These are phyloP conservation scores for Alternaria alternata DNA, from an alignment of 2,329 filamentous ascomycete genomes.

Conservation along the genomic window DNA sequence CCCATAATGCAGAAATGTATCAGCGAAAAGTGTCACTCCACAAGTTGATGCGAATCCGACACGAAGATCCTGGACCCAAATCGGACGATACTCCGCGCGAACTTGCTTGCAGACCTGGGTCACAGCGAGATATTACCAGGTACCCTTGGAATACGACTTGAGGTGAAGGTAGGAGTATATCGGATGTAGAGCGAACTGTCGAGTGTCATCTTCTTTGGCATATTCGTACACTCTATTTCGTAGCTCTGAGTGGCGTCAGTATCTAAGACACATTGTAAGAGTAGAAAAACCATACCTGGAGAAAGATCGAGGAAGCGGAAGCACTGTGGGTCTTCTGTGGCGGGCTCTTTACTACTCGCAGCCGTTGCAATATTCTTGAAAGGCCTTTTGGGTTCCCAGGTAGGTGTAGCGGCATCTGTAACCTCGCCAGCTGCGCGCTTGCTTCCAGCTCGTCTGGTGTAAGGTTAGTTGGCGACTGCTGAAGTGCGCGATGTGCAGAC, in stretches of 20 bases:
- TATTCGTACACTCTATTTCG: background rate
- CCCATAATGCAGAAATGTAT: background rate
- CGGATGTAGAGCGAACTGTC: no score
- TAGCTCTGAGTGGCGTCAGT: accelerated
- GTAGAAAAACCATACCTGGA: background rate
- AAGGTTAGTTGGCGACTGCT: accelerated
- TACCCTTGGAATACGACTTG: background rate
- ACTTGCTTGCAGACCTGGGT: constrained; percentile 2
- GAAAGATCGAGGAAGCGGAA: background rate
- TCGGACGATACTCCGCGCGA: constrained; percentile 9
- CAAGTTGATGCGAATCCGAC: background rate
- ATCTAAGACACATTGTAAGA: background rate
- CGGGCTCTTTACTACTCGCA: no score
- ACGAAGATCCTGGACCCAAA: background rate
- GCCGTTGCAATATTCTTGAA: background rate
- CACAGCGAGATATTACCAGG: background rate
- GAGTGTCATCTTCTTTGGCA: background rate
- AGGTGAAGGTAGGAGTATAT: background rate
- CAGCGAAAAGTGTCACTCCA: background rate
- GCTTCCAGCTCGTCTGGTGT: background rate
- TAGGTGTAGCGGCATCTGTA: background rate
- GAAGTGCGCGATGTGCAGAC: background rate
- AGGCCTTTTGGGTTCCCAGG: background rate
- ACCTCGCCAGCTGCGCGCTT: background rate
- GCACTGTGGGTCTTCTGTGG: background rate